phyloP scores from a whole-genome alignment of 164 flowering plant genomes.

The Vitis rupestris region DNA sequence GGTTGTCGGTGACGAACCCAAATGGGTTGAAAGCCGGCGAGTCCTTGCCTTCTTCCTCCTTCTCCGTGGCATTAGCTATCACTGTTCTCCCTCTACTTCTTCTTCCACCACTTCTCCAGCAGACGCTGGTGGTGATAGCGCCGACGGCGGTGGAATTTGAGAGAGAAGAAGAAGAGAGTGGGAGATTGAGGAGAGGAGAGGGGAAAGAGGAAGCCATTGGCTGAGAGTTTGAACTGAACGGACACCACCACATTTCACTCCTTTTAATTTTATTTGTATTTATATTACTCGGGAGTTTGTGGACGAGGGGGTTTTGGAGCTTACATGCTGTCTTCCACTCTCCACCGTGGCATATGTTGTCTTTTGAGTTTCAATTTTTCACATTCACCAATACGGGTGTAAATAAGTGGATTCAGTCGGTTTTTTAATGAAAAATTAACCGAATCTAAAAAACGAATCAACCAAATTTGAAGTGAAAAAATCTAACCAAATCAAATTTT shows the following conservation, averaged over 20 bases:
- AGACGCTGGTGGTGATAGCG: neutral
- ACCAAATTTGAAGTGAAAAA: too few species aligned
- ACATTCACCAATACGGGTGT: too few species aligned
- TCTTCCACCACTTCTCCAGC: neutral
- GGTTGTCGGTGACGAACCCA: slow-evolving; percentile 91
- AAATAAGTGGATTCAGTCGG: too few species aligned
- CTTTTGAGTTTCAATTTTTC: too few species aligned
- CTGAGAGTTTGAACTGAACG: slow-evolving; percentile 1
- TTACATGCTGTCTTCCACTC: too few species aligned
- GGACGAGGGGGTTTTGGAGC: neutral
- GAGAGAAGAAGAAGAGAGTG: slow-evolving; percentile 7
- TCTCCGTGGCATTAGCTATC: slow-evolving; percentile 19
- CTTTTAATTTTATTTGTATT: neutral
- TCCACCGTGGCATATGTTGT: too few species aligned
- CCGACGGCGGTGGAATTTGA: neutral
- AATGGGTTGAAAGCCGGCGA: slow-evolving; percentile 75
- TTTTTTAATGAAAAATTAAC: too few species aligned
- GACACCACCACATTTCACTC: neutral
- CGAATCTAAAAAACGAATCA: too few species aligned
- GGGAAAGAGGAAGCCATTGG: slow-evolving; percentile 18
- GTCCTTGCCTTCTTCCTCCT: slow-evolving; percentile 23
- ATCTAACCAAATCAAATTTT: too few species aligned
- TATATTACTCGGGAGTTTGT: too few species aligned
- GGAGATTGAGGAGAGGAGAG: slow-evolving; percentile 12
- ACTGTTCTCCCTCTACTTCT: slow-evolving; percentile 10